These are phyloP conservation scores for Mucor racemosus DNA, from an alignment of 371 early-diverging fungal species.

Conservation along the genomic window DNA sequence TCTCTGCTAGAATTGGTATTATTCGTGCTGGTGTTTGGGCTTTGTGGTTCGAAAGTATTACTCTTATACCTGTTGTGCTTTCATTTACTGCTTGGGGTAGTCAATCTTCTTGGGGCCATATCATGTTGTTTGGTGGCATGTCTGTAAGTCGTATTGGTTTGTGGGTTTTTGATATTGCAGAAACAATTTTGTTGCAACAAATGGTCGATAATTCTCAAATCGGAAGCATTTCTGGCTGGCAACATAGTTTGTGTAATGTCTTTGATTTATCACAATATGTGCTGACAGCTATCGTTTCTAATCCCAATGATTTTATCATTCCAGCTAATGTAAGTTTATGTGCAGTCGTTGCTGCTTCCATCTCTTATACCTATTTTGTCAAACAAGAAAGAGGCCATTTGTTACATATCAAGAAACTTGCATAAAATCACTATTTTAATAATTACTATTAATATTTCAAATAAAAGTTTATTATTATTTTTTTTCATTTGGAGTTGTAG, in stretches of 20 bases:
- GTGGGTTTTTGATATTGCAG: constrained; percentile 10
- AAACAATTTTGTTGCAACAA: constrained; percentile 7
- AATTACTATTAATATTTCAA: too few relatives aligned
- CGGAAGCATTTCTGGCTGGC: constrained; percentile 10
- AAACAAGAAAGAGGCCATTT: constrained; percentile 11
- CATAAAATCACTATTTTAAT: background rate
- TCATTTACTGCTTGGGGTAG: background rate
- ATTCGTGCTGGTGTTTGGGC: constrained; percentile 8
- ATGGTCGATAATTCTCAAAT: constrained; percentile 3
- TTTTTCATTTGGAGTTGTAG: background rate
- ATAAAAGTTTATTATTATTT: background rate
- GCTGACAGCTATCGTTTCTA: background rate
- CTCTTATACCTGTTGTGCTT: background rate
- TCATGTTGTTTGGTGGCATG: constrained; percentile 10
- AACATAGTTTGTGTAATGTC: constrained; percentile 4
- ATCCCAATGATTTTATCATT: constrained; percentile 8
- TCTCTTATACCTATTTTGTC: constrained; percentile 8
- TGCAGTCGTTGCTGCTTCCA: constrained; percentile 4
- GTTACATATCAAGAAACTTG: background rate
- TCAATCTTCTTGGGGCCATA: background rate
- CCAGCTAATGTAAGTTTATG: background rate
- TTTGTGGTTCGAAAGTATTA: constrained; percentile 1
- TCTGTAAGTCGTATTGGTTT: constrained; percentile 5
- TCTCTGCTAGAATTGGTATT: constrained; percentile 6
- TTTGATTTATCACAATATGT: constrained; percentile 8